Evolutionary conservation across 768 basidiomycete genomes (phyloP).

Genomic region (Chiua virens): DNA sequence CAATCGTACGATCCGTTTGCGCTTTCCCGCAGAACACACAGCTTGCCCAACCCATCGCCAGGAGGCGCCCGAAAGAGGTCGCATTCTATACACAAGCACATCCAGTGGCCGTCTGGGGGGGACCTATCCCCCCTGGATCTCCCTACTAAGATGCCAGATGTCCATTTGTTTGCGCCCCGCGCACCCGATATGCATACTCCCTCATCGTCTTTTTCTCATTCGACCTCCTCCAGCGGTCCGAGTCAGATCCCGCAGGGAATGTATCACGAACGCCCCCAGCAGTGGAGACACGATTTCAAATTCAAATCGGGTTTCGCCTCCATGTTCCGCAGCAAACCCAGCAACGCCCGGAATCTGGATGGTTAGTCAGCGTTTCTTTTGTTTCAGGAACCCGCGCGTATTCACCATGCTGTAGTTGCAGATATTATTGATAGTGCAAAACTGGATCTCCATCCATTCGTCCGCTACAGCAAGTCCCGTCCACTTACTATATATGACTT

Average conservation of each 20-base stretch:
- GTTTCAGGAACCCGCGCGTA: not conserved
- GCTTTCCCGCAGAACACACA: slow-evolving; percentile 5
- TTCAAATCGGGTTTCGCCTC: slow-evolving; percentile 32
- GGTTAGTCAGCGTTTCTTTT: slow-evolving; percentile 14
- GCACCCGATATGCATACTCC: slow-evolving; percentile 24
- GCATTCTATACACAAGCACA: slow-evolving; percentile 1
- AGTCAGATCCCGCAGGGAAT: slow-evolving; percentile 6
- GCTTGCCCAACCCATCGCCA: not conserved
- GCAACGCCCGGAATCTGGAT: slow-evolving; percentile 5
- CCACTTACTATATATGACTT: slow-evolving; percentile 52
- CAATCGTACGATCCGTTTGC: slow-evolving; percentile 10
- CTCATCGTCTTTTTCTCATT: slow-evolving; percentile 23
- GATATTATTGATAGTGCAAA: slow-evolving; percentile 26
- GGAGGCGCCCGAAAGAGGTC: slow-evolving; percentile 3
- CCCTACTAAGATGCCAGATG: slow-evolving; percentile 17
- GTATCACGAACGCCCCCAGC: slow-evolving; percentile 24
- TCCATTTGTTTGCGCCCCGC: slow-evolving; percentile 12
- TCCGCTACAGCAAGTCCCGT: slow-evolving; percentile 24
- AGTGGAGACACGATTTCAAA: slow-evolving; percentile 33
- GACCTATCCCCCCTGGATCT: slow-evolving; percentile 23
- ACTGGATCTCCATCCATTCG: slow-evolving; percentile 22
- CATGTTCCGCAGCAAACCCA: slow-evolving; percentile 27
- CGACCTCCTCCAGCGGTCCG: slow-evolving; percentile 10
- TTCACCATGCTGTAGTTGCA: slow-evolving; percentile 3
- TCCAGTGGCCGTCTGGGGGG: slow-evolving; percentile 15